Evolutionary conservation across 108 stramenopile species (phyloP).

Genomic region (Seminavis robusta): DNA sequence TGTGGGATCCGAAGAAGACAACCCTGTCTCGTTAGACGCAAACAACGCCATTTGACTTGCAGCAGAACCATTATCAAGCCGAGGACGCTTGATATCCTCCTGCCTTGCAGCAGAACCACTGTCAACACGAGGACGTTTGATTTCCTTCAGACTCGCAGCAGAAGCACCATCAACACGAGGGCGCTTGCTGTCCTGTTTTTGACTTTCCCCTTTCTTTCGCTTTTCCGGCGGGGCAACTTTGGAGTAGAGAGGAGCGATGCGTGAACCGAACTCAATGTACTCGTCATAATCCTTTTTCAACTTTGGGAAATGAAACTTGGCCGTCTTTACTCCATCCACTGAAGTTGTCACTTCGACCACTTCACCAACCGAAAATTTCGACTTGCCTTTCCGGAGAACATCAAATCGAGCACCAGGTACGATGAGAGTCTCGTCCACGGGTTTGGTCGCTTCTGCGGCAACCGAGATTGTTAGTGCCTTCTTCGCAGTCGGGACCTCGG

Average conservation of each 20-base stretch:
- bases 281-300: constrained; percentile 48
- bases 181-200: no score
- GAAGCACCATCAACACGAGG: not conserved
- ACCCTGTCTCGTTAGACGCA: no score
- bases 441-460: no score
- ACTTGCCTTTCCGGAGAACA: constrained; percentile 55
- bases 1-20: no score
- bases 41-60: no score
- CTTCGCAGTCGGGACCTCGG: no score
- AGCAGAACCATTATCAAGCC: constrained; percentile 10
- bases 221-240: not conserved
- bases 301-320: constrained; percentile 68
- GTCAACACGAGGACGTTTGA: not conserved
- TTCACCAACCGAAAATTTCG: constrained; percentile 44
- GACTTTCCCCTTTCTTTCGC: constrained; percentile 14
- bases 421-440: no score
- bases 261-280: constrained; percentile 69
- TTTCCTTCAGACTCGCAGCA: not conserved
- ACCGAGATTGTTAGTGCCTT: no score
- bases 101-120: constrained; percentile 20
- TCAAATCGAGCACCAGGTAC: constrained; percentile 84
- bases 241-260: constrained; percentile 52
- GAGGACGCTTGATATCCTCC: constrained; percentile 22
- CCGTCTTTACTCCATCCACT: constrained; percentile 44
- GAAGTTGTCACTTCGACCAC: constrained; percentile 63